These are phyloP conservation scores for Trichoderma sp. DNA, from an alignment of 2,329 filamentous ascomycete genomes.

Conservation along the genomic window DNA sequence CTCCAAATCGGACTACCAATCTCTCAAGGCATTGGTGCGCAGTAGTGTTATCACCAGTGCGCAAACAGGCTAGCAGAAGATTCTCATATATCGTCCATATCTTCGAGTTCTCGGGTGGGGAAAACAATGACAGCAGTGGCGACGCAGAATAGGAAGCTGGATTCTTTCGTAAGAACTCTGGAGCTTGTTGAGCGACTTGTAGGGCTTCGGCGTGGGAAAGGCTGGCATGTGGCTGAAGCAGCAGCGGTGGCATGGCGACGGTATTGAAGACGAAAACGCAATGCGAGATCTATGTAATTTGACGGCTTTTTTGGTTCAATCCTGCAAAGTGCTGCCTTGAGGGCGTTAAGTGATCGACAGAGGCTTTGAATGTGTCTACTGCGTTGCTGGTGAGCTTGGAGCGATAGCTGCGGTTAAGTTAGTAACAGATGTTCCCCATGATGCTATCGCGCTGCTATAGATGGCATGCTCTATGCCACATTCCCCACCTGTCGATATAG, in stretches of 20 bases:
- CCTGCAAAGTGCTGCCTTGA: not conserved
- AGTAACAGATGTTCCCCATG: slow-evolving; percentile 21
- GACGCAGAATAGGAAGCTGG: slow-evolving; percentile 60
- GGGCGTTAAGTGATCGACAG: not conserved
- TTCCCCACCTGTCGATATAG: slow-evolving; percentile 10
- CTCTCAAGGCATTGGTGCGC: slow-evolving; percentile 76
- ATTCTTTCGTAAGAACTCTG: slow-evolving; percentile 57
- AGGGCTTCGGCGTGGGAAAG: slow-evolving; percentile 61
- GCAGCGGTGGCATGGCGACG: slow-evolving; percentile 52
- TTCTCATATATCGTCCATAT: slow-evolving; percentile 88
- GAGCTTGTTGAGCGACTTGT: slow-evolving; percentile 64
- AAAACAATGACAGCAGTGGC: slow-evolving; percentile 56
- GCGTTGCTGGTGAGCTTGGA: not conserved
- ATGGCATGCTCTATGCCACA: not conserved
- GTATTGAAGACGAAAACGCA: slow-evolving; percentile 13
- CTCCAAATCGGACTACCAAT: slow-evolving; percentile 79
- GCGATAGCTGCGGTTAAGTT: not conserved
- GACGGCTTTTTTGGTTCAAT: not conserved
- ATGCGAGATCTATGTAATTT: not conserved
- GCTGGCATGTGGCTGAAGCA: slow-evolving; percentile 61
- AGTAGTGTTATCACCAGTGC: slow-evolving; percentile 78
- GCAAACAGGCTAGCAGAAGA: slow-evolving; percentile 79
- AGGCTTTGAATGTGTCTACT: not conserved
- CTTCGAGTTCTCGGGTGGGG: slow-evolving; percentile 71
- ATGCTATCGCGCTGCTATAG: slow-evolving; percentile 15